Conservation (phyloP, 2,329 filamentous ascomycete genomes). For the Ophiostoma pallidulum region DNA sequence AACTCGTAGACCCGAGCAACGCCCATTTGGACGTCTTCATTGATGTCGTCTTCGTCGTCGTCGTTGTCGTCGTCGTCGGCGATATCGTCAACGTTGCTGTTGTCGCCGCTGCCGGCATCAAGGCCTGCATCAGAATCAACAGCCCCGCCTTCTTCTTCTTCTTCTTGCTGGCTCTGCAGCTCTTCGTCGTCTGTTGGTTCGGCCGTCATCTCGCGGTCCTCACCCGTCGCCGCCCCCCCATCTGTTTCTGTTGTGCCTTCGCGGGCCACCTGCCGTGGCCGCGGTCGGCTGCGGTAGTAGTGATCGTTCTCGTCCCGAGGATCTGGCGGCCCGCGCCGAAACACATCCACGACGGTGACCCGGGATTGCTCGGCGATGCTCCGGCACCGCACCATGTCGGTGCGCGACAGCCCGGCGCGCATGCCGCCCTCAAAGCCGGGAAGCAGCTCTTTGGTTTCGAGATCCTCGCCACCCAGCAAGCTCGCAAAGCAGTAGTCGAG, state of each 20-base stretch:
- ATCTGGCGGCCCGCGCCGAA: constrained; percentile 35
- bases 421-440: constrained; percentile 56
- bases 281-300: background rate
- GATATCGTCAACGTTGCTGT: constrained; percentile 23
- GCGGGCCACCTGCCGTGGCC: background rate
- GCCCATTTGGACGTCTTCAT: constrained; percentile 48
- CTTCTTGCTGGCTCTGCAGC: background rate
- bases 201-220: constrained; percentile 30
- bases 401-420: constrained; percentile 59
- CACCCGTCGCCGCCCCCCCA: constrained; percentile 22
- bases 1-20: constrained; percentile 69
- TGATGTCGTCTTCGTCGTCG: constrained; percentile 25
- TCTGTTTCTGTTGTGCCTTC: constrained; percentile 27
- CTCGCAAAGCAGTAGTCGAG: constrained; percentile 77
- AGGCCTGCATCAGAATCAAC: background rate
- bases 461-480: constrained; percentile 57
- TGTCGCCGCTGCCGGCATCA: constrained; percentile 24
- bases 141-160: background rate
- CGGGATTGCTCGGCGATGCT: constrained; percentile 71
- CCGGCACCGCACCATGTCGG: constrained; percentile 81
- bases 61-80: constrained; percentile 23
- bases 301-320: constrained; percentile 3
- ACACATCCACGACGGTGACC: constrained; percentile 57
- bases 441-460: constrained; percentile 53
- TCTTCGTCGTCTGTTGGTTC: background rate